These are phyloP conservation scores for Nannochloris sp. DNA, from an alignment of 139 green algal genomes.

Conservation along the genomic window DNA sequence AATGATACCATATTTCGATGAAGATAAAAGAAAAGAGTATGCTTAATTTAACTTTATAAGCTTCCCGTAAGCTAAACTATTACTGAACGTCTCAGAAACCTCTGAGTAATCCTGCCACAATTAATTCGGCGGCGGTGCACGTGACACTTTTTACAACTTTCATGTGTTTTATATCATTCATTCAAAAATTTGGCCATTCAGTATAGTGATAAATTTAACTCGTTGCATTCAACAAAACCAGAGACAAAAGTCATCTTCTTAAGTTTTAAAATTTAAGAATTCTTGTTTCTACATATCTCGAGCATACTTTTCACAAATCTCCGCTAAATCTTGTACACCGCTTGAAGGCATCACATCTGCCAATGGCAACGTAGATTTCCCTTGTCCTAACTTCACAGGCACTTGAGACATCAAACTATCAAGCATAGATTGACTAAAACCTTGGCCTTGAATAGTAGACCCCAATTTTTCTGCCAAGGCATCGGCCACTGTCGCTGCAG, in stretches of 20 bases:
- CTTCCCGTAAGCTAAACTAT: too few species aligned
- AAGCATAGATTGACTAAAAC: neutral
- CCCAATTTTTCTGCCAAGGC: constrained; percentile 16
- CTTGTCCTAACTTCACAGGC: constrained; percentile 22
- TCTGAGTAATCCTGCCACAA: too few species aligned
- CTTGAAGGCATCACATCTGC: constrained; percentile 16
- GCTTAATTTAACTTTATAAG: neutral
- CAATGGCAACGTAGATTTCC: constrained; percentile 13
- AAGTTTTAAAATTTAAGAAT: too few species aligned
- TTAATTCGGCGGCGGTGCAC: too few species aligned
- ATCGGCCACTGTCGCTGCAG: constrained; percentile 9
- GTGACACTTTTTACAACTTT: too few species aligned
- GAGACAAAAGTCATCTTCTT: too few species aligned
- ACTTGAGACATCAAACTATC: constrained; percentile 13
- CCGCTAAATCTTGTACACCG: constrained; percentile 19
- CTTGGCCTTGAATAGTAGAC: neutral
- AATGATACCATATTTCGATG: neutral
- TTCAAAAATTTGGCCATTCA: too few species aligned
- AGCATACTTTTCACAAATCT: constrained; percentile 17
- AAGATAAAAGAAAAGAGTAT: neutral
- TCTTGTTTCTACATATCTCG: too few species aligned
- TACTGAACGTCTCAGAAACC: too few species aligned
- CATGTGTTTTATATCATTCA: too few species aligned
- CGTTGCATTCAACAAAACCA: neutral
- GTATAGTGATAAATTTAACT: too few species aligned